Percentiles rank a stretch among this genome's conserved stretches.
These are phyloP conservation scores for Nephelium lappaceum DNA, from an alignment of 345 rosid species.

Conservation along the genomic window DNA sequence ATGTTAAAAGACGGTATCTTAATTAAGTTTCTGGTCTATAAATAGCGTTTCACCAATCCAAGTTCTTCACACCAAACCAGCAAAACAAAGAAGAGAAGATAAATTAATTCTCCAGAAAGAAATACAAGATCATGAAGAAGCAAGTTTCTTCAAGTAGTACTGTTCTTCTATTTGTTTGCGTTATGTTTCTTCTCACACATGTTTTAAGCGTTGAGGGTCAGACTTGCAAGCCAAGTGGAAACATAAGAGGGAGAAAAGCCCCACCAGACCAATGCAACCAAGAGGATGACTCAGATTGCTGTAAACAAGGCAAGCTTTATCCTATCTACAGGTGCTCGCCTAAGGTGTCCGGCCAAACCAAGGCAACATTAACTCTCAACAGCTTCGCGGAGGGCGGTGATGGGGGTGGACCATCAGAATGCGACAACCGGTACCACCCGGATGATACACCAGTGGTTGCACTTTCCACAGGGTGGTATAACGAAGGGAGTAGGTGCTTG, in stretches of 20 bases:
- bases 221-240: slow-evolving; percentile 27
- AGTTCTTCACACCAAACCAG: slow-evolving; percentile 1
- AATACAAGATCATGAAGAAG: slow-evolving; percentile 8
- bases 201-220: slow-evolving; percentile 5
- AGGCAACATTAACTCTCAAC: slow-evolving; percentile 27
- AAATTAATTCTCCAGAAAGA: background rate
- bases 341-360: slow-evolving; percentile 15
- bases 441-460: slow-evolving; percentile 29
- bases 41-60: background rate
- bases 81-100: background rate
- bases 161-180: background rate
- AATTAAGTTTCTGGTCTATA: background rate
- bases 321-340: slow-evolving; percentile 29
- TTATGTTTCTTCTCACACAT: background rate
- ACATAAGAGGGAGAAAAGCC: slow-evolving; percentile 24
- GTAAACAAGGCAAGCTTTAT: slow-evolving; percentile 19
- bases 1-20: background rate
- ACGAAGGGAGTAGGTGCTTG: slow-evolving; percentile 20
- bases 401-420: slow-evolving; percentile 35
- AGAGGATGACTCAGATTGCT: slow-evolving; percentile 20
- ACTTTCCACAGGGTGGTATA: slow-evolving; percentile 37
- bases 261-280: slow-evolving; percentile 10
- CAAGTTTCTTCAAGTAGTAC: background rate
- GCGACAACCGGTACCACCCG: slow-evolving; percentile 26
- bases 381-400: slow-evolving; percentile 26